Percentiles rank a stretch among this genome's conserved stretches.
These are phyloP conservation scores for Aspergillus brasiliensis DNA, from an alignment of 2,329 filamentous ascomycete genomes.

Conservation along the genomic window DNA sequence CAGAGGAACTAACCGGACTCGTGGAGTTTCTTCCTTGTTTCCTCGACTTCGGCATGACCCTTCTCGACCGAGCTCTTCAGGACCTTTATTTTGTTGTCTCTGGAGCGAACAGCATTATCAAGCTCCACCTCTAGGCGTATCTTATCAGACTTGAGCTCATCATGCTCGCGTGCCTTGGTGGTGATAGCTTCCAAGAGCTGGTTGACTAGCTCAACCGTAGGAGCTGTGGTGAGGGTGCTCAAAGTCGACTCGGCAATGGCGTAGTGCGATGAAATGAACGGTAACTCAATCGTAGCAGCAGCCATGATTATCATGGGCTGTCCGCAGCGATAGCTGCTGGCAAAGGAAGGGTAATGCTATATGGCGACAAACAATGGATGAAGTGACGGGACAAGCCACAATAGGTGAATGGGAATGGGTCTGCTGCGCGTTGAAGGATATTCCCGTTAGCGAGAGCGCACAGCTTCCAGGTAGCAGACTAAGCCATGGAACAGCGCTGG, in stretches of 20 bases:
- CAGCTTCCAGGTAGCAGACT: constrained; percentile 11
- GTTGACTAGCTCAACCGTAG: constrained; percentile 76
- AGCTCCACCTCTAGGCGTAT: constrained; percentile 88
- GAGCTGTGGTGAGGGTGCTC: constrained; percentile 57
- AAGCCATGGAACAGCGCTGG: constrained; percentile 20
- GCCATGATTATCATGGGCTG: constrained; percentile 50
- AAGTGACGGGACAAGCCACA: background rate
- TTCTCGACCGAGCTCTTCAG: constrained; percentile 82
- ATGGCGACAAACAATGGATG: background rate
- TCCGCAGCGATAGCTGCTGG: constrained; percentile 22
- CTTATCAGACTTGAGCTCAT: constrained; percentile 82
- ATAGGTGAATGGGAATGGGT: background rate
- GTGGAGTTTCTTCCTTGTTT: constrained; percentile 76
- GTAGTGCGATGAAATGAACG: constrained; percentile 62
- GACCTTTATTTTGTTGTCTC: constrained; percentile 78
- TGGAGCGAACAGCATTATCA: constrained; percentile 81
- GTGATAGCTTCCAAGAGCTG: constrained; percentile 74
- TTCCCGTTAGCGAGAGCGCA: background rate
- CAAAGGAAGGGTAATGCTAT: constrained; percentile 11
- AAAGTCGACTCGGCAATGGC: constrained; percentile 59
- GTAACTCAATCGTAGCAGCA: constrained; percentile 57
- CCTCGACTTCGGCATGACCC: constrained; percentile 78
- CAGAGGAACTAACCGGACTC: constrained; percentile 66
- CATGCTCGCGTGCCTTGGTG: constrained; percentile 77
- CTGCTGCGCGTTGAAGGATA: background rate